Base-by-base conservation (phyloP, 2,329 filamentous ascomycete genomes). In the Alternaria gansuensis region DNA sequence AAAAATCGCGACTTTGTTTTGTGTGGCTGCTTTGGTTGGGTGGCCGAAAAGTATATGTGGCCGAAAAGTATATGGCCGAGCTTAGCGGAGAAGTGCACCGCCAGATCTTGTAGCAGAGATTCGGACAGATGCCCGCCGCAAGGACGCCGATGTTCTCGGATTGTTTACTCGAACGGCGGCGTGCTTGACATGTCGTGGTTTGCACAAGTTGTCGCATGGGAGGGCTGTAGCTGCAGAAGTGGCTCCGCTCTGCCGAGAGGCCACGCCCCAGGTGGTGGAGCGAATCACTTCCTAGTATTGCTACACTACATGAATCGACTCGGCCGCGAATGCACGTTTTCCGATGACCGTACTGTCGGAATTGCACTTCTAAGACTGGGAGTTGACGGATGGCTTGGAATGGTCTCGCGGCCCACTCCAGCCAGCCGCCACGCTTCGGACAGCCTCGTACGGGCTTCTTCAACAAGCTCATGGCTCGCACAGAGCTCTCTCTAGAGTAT, bases 281-380 rank as follows among this genome's bases (percentile, higher is more conserved):
- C 69, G 60, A 67, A 65, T 73, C 64, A 65, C 59, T 53, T 43
- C 17, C 54, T 21, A 54, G 51, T 59, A 60, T 63, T 63, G 52
- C 55, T 63, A 60, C 64, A 66, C 64, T 60, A 60, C 62, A 66
- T 68, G 57, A 54, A 52, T 51, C 48, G 60, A 52, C 54, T 54
- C 57, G 61, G 57, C 59, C 65, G 64, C 66, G 65, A 69, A 75
- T 73, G 69, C 69, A 68, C 59, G 44, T 54, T 59, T 66, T 67
- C 71, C 73, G 68, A 67, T 68, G 66, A 73, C 74, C 75, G 67
- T 48, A 45, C 48, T 41, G 45, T 59, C 66, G 73, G 74, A 66
- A 66, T 48, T 24, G 33, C 23, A 37, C 51, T 65, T 60, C 68
- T 71, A 72, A 67, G 66, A 69, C 67, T 57, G 70, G 71, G 50